Conservation (phyloP, 495 filamentous ascomycete species). For the Xylaria flabelliformis region DNA sequence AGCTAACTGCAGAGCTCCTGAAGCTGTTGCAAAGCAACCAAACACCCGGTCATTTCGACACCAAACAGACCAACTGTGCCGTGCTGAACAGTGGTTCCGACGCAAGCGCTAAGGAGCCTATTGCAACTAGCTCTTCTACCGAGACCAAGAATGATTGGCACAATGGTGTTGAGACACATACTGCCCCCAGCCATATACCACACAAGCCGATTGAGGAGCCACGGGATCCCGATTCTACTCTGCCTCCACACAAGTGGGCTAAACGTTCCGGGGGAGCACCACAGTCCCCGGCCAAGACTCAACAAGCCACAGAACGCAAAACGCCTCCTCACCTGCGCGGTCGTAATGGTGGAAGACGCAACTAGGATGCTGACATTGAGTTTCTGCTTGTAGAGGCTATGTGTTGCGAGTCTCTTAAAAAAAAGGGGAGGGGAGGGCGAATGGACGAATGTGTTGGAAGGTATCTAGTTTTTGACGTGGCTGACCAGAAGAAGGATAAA, state of each 20-base stretch:
- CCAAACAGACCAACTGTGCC: background rate
- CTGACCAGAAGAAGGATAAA: background rate
- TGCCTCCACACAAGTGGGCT: background rate
- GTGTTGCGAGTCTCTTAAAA: background rate
- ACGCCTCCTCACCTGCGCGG: conserved; percentile 15
- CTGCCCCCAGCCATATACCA: background rate
- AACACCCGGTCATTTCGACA: too few relatives aligned
- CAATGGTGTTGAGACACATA: background rate
- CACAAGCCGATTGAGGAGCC: background rate
- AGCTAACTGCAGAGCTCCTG: background rate
- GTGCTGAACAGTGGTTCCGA: background rate
- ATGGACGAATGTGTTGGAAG: background rate
- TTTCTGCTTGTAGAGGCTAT: background rate
- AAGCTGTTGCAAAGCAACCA: background rate
- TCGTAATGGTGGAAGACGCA: background rate
- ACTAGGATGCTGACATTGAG: background rate
- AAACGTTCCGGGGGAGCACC: background rate
- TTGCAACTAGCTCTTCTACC: background rate
- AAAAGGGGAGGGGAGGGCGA: too few relatives aligned
- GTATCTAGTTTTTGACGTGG: background rate
- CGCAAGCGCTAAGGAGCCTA: background rate
- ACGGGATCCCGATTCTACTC: background rate
- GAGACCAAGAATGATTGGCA: background rate
- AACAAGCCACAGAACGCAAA: background rate
- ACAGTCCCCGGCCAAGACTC: background rate